Base-by-base conservation (phyloP, 2,329 filamentous ascomycete genomes). In the Aquanectria penicillioides region DNA sequence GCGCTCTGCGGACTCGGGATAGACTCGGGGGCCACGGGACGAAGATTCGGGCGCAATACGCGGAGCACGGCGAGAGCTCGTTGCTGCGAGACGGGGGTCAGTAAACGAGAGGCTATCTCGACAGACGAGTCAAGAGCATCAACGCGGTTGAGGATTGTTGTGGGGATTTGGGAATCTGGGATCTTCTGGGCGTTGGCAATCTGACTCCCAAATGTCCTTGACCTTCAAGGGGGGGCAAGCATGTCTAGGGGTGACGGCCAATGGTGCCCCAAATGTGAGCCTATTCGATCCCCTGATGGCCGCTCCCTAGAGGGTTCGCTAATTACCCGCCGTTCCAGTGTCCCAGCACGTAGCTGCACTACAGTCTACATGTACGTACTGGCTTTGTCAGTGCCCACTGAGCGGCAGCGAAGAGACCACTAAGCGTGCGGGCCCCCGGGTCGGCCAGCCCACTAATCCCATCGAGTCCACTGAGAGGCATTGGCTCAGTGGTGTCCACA, bases 161-260 rank as follows among this genome's bases (percentile, higher is more conserved):
- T 69, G 67, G 67, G 54, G 63, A 55, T 65, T 59, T 48, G 22
- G 37, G 38, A 37, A 44, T 53, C 40, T 47, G 49, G 37, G 22
- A 52, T 53, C 36, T 29, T 43, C 53, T 49, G 38, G 53, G 37
- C 47, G 44, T 58, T 52, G 44, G 49, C 55, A 58, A 57, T 65
- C n/a, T n/a, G n/a, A 57, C 62, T 66, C 58, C 66, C 56, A 40
- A 34, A 20, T 34, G 46, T 22, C 59, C 46, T 49, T 37, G 59
- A 60, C 64, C 56, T 68, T 70, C 62, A 62, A 69, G 64, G 67
- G 67, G 65, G 41, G 41, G 41, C 33, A 34, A 48, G 47, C 34
- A 50, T 55, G 37, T 56, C 50, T 55, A 55, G 46, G 57, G 57
- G 46, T 28, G 37, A 56, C 22, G 49, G 36, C 41, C 29, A 46